Evolutionary conservation across 1,284 basidiomycete species (phyloP).

Genomic region (Ustilago trichophora): DNA sequence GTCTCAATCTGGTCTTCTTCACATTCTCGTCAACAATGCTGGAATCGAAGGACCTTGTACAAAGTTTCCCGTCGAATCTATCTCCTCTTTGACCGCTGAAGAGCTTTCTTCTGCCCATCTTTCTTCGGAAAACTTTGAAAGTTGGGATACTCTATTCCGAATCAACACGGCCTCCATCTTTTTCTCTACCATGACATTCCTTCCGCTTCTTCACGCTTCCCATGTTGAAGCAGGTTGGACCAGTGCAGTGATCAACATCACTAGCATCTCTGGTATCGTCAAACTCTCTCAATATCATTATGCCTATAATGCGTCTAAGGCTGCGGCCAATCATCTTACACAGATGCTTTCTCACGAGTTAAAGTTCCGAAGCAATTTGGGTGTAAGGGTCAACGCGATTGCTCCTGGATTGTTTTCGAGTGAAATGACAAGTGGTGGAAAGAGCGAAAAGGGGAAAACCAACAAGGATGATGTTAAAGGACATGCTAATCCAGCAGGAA

Average conservation of each 20-base stretch:
- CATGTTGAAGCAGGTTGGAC: conserved; percentile 11
- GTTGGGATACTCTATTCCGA: conserved; percentile 51
- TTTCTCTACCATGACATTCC: conserved; percentile 58
- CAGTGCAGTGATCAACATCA: conserved; percentile 50
- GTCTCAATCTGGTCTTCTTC: no score
- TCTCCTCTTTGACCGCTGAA: conserved; percentile 7
- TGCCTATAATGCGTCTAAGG: conserved; percentile 59
- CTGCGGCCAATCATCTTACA: conserved; percentile 56
- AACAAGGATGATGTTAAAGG: conserved; percentile 19
- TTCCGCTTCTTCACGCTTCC: conserved; percentile 47
- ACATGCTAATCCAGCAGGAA: conserved; percentile 47
- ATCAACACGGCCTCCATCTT: conserved; percentile 47
- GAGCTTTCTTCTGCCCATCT: conserved; percentile 32
- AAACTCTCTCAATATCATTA: conserved; percentile 47
- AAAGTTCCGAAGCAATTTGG: conserved; percentile 30
- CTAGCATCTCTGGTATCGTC: conserved; percentile 45
- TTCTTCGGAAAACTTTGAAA: conserved; percentile 28
- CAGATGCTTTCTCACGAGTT: conserved; percentile 56
- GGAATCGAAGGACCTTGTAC: conserved; percentile 58
- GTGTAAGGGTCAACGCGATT: conserved; percentile 53
- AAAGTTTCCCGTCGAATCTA: conserved; percentile 9
- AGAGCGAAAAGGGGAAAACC: conserved; percentile 24
- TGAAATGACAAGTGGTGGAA: conserved; percentile 45
- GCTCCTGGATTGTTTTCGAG: conserved; percentile 53
- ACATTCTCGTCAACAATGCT: conserved; percentile 60